Percentiles rank a stretch among this genome's conserved stretches.
These are phyloP conservation scores for Tricholoma saponaceum DNA, from an alignment of 768 basidiomycete genomes.

Conservation along the genomic window DNA sequence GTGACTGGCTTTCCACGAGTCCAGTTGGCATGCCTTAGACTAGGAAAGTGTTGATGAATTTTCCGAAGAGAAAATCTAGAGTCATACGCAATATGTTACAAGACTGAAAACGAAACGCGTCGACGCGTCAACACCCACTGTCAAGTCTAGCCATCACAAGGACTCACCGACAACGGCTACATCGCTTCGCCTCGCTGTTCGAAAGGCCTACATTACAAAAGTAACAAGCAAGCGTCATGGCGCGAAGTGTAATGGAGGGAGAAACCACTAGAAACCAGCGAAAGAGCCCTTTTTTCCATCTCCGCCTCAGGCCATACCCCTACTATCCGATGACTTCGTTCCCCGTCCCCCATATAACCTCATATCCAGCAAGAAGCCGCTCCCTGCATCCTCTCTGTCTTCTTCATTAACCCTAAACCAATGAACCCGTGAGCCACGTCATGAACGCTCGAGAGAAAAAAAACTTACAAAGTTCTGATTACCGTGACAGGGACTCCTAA, in stretches of 20 bases:
- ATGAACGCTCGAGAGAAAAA: no score
- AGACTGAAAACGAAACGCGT: slow-evolving; percentile 2
- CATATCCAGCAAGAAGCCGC: no score
- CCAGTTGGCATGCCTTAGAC: slow-evolving; percentile 13
- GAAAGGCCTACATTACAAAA: slow-evolving; percentile 9
- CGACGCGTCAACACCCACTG: neutral
- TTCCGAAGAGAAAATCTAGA: neutral
- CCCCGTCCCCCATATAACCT: no score
- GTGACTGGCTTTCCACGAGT: slow-evolving; percentile 15
- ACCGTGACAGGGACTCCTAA: no score
- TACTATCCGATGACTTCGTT: no score
- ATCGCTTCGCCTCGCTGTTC: slow-evolving; percentile 6
- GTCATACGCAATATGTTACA: slow-evolving; percentile 8
- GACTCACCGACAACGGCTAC: slow-evolving; percentile 10
- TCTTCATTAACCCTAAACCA: no score
- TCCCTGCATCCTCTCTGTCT: no score
- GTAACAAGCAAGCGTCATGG: slow-evolving; percentile 5
- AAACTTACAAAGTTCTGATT: no score
- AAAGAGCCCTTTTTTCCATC: no score
- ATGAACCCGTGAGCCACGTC: no score
- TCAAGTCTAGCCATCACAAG: neutral
- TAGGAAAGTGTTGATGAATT: neutral
- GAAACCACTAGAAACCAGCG: neutral
- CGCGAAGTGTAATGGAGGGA: neutral
- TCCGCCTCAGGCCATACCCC: no score